phyloP scores from a whole-genome alignment of 805 yeast species.

The Metschnikowia similis region DNA sequence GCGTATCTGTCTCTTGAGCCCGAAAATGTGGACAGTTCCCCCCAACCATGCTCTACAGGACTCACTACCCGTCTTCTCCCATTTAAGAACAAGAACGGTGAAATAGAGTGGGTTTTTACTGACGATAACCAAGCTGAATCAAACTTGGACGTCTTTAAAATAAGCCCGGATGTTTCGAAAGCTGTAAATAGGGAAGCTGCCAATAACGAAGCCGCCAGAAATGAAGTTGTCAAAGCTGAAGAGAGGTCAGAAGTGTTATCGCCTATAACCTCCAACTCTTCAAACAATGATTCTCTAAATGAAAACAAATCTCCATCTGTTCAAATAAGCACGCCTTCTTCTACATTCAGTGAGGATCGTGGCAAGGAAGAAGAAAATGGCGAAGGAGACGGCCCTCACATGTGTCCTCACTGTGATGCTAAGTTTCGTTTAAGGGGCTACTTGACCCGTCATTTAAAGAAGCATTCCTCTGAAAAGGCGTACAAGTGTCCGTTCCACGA shows the following conservation, averaged over 20 bases:
- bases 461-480: slow-evolving; percentile 48
- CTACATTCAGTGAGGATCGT: slow-evolving; percentile 23
- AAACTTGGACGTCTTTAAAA: slow-evolving; percentile 28
- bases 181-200: slow-evolving; percentile 1
- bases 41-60: slow-evolving; percentile 47
- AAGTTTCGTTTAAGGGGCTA: slow-evolving; percentile 50
- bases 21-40: slow-evolving; percentile 6
- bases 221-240: slow-evolving; percentile 1
- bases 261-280: slow-evolving; percentile 38
- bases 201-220: no score
- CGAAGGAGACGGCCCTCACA: slow-evolving; percentile 22
- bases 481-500: slow-evolving; percentile 51
- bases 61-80: slow-evolving; percentile 48
- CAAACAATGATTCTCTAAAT: slow-evolving; percentile 29
- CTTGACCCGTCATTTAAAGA: slow-evolving; percentile 52
- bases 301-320: slow-evolving; percentile 19
- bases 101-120: slow-evolving; percentile 54
- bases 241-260: slow-evolving; percentile 19
- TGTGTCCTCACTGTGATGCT: slow-evolving; percentile 48
- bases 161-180: slow-evolving; percentile 4
- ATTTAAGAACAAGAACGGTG: slow-evolving; percentile 48
- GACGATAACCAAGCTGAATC: slow-evolving; percentile 32
- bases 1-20: background rate
- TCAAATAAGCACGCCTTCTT: slow-evolving; percentile 28
- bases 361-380: slow-evolving; percentile 13